These are phyloP conservation scores for Musa balbisiana DNA, from an alignment of 202 grass and related monocot species.

Conservation along the genomic window DNA sequence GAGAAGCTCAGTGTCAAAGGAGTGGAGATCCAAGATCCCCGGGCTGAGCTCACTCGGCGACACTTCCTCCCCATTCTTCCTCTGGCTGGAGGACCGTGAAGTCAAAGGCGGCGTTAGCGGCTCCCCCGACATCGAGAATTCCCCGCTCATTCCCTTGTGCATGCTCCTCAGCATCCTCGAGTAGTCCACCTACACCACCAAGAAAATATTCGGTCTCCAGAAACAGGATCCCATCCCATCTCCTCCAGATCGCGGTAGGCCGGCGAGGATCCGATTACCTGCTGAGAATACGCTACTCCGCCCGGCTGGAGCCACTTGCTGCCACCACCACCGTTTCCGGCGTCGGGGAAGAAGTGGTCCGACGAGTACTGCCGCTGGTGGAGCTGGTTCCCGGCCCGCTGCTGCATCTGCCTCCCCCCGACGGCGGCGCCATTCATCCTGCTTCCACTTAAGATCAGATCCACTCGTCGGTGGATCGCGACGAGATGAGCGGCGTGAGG, in stretches of 20 bases:
- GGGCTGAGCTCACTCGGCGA: conserved; percentile 66
- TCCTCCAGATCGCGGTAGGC: conserved; percentile 39
- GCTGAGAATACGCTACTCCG: conserved; percentile 12
- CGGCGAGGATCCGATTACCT: conserved; percentile 8
- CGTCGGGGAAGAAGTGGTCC: conserved; percentile 72
- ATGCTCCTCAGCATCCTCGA: conserved; percentile 37
- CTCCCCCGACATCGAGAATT: conserved; percentile 62
- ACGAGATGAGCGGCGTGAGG: not conserved
- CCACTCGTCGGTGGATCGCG: not conserved
- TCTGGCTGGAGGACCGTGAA: conserved; percentile 36
- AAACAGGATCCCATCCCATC: not conserved
- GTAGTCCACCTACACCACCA: conserved; percentile 26
- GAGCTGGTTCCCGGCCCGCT: conserved; percentile 1
- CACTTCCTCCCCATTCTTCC: conserved; percentile 36
- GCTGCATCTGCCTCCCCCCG: conserved; percentile 20
- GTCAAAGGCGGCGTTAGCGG: conserved; percentile 40
- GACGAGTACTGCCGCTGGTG: conserved; percentile 49
- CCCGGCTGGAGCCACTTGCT: conserved; percentile 25
- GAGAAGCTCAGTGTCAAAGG: conserved; percentile 86
- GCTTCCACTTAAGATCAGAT: not conserved
- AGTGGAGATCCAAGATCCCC: conserved; percentile 87
- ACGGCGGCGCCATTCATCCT: conserved; percentile 1
- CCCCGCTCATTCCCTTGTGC: conserved; percentile 54
- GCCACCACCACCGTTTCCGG: conserved; percentile 43
- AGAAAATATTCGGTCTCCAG: not conserved